Evolutionary conservation across 352 stramenopile species (phyloP), one percentile per base, ranked within the genome.

Genomic region (Globisporangium uncinulatum): DNA sequence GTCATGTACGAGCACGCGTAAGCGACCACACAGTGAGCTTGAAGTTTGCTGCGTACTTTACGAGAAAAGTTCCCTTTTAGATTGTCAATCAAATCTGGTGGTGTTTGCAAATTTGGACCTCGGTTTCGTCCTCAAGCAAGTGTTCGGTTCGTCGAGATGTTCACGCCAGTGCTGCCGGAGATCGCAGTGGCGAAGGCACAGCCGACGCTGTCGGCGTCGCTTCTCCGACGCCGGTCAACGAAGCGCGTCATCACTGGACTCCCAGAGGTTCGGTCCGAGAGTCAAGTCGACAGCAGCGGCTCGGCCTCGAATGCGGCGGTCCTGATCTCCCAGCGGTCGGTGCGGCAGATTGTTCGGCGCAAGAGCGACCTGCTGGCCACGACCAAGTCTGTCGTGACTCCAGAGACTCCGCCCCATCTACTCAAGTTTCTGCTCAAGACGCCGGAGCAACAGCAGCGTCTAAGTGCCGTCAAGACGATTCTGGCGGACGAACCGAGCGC

Each of bases 401-500:
- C 29, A 31, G 74, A 87, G 24, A 52, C 76, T 0, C 78, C 78
- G 4, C 58, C 65, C 39, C 74, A 83, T 59, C 64, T 88, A 36
- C 55, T 79, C 36, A 88, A 88, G 47, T 48, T 87, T 2, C 59
- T 89, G 34, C 66, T 78, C 53, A 76, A 84, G 58, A 75, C 74
- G 4, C 49, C 71, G 6, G 76, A 85, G 50, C 70, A 89, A 19
- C 69, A 83, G 53, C 51, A 78, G 34, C 67, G 69, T 0, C 51
- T 89, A n/a, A 69, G 71, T 19, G 65, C 59, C 10, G 71, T 87
- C 14, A 91, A 87, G 59, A 17, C 41, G 3, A 87, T 80, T 39
- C 63, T 91, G 6, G 56, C 60, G 9, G 76, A 86, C 44, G 71
- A 87, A 24, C 73, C 79, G 0, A 68, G 66, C 9, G 37, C 67